A percentile compares a stretch with the other conserved stretches of the same genome.
Conservation (phyloP, 495 filamentous ascomycete species). For the Lindgomyces ingoldianus region DNA sequence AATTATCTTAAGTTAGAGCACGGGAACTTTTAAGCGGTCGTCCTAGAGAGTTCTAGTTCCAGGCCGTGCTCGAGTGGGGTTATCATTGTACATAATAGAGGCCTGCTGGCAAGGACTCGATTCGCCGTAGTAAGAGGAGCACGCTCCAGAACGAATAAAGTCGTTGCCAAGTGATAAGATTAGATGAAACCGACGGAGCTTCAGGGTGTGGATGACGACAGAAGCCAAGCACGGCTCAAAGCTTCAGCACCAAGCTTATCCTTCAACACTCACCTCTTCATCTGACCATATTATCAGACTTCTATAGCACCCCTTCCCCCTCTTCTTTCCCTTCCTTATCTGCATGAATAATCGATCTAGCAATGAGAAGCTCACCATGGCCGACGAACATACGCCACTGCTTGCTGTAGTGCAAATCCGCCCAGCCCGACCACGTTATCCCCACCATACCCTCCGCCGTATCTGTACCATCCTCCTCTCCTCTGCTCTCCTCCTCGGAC, state of each 20-base stretch:
- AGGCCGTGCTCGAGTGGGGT: no score
- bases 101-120: no score
- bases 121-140: neutral
- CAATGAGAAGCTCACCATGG: constrained; percentile 47
- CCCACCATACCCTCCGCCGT: constrained; percentile 66
- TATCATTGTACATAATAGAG: no score
- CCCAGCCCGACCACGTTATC: constrained; percentile 61
- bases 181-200: neutral
- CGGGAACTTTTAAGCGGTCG: no score
- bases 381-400: constrained; percentile 62
- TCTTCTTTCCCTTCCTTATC: neutral
- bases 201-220: neutral
- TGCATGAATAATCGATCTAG: neutral
- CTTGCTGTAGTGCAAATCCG: constrained; percentile 58
- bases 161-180: constrained; percentile 19
- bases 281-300: no score
- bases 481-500: constrained; percentile 57
- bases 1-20: no score
- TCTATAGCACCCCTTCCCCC: no score
- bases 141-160: neutral
- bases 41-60: no score
- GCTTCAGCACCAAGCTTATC: no score
- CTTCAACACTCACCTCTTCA: no score
- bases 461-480: constrained; percentile 69
- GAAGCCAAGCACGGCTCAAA: neutral